phyloP scores from a whole-genome alignment of 768 basidiomycete genomes.

The Trametes elegans region DNA sequence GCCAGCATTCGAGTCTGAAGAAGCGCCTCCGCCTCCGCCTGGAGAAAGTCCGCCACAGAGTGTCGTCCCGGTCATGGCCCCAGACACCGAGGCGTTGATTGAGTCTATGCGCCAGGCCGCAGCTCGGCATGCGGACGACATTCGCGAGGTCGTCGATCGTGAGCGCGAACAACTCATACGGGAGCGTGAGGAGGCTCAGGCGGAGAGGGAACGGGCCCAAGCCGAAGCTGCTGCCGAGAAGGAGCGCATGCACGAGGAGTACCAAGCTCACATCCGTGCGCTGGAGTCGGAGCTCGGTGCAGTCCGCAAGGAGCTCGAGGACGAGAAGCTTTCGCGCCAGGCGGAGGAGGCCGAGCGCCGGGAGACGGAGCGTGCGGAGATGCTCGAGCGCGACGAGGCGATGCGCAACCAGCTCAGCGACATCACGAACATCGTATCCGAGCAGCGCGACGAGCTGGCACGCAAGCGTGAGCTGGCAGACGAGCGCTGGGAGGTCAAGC shows the following conservation, averaged over 20 bases:
- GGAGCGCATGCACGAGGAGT: conserved; percentile 29
- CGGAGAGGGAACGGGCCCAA: conserved; percentile 52
- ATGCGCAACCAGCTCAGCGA: conserved; percentile 63
- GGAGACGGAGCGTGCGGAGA: conserved; percentile 58
- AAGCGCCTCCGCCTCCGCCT: not conserved
- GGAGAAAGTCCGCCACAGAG: not conserved
- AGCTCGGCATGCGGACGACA: conserved; percentile 52
- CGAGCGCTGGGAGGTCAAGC: conserved; percentile 62
- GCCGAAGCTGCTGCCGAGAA: conserved; percentile 51
- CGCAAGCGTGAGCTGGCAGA: conserved; percentile 62
- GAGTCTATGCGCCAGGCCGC: conserved; percentile 50
- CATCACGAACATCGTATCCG: conserved; percentile 70
- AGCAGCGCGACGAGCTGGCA: conserved; percentile 58
- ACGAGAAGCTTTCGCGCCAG: conserved; percentile 55
- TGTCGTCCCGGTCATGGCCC: conserved; percentile 6
- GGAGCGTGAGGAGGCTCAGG: conserved; percentile 51
- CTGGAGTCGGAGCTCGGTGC: conserved; percentile 26
- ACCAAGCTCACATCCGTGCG: conserved; percentile 23
- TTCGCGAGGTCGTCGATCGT: conserved; percentile 53
- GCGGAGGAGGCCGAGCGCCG: conserved; percentile 62
- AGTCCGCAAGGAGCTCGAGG: conserved; percentile 48
- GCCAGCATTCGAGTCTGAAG: not conserved
- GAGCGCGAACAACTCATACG: conserved; percentile 60
- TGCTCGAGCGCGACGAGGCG: conserved; percentile 57
- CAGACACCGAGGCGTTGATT: conserved; percentile 34